Evolutionary conservation across 352 stramenopile species (phyloP), one percentile per base, ranked within the genome.

Genomic region (Globisporangium perplexum): DNA sequence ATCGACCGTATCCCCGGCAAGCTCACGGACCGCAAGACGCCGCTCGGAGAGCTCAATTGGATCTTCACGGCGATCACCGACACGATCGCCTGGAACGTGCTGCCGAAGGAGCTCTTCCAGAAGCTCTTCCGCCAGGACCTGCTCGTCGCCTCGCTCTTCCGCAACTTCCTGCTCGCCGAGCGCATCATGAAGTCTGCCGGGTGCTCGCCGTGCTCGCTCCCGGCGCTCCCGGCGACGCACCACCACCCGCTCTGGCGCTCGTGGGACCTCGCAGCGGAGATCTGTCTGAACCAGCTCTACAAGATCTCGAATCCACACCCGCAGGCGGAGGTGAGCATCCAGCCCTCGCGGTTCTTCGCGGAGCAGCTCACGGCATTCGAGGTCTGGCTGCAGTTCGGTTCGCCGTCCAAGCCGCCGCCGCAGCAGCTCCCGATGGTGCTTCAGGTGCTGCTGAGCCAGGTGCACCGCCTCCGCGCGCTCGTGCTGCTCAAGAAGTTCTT

Each of bases 1-100:
- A 93, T 95, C 61, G 83, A 95, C 43, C 83, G 85, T 35, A 95
- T 95, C 47, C 83, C 85, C 1, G 85, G 97, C 42, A 98, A 98
- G 58, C 70, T 98, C 4, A 97, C 84, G 0, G 95, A 99, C 50
- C 74, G 89, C 17, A 96, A 97, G 53, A 96, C 90, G 11, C 95
- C 96, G 6, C 64, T 98, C 3, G 97, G 97, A 36, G 97, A 99
- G 63, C 74, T 99, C 36, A 99, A 99, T 82, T 99, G 97, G 98
- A 99, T 99, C 49, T 99, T 99, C 66, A 99, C 97, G 15, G 96
- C 97, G n/a, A 98, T 99, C 50, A 99, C 98, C 0, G 98, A 99
- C 75, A 99, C 96, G 11, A 99, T 99, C 59, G 98, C 97, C 26
- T 99, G 97, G 97, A 99, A 99, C 69, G 86, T 98, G 36, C 68